A percentile compares a stretch with the other conserved stretches of the same genome.
Evolutionary conservation across 768 basidiomycete species (phyloP).

Genomic region (Erythrobasidium yunnanense): DNA sequence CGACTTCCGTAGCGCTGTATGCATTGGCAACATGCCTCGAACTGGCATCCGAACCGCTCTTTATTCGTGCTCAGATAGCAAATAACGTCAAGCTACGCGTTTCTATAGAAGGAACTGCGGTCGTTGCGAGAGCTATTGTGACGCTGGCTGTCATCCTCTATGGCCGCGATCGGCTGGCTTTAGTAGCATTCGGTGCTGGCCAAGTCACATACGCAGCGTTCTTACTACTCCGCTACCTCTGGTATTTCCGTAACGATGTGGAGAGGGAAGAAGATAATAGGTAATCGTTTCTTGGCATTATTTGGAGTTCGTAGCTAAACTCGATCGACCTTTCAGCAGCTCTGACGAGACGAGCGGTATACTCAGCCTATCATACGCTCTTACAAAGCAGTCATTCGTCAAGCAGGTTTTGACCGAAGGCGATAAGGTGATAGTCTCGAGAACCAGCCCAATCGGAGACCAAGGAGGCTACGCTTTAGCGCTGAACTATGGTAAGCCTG

Average conservation of each 20-base stretch:
- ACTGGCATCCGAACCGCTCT: conserved; percentile 69
- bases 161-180: conserved; percentile 47
- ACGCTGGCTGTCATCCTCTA: conserved; percentile 56
- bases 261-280: too few species aligned
- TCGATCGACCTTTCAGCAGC: too few species aligned
- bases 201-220: conserved; percentile 62
- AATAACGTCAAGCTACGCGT: conserved; percentile 62
- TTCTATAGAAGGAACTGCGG: conserved; percentile 71
- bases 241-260: neutral
- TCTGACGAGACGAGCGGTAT: too few species aligned
- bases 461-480: conserved; percentile 94
- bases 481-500: conserved; percentile 72
- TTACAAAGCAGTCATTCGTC: conserved; percentile 77
- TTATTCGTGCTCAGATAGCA: conserved; percentile 55
- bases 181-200: conserved; percentile 76
- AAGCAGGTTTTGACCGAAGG: conserved; percentile 95
- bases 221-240: conserved; percentile 52
- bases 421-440: conserved; percentile 78
- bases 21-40: conserved; percentile 64
- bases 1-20: conserved; percentile 56
- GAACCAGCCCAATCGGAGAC: conserved; percentile 68
- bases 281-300: too few species aligned
- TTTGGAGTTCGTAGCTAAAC: neutral
- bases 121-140: conserved; percentile 59
- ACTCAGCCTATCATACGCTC: conserved; percentile 59